A percentile compares a stretch with the other conserved stretches of the same genome.
phyloP scores from a whole-genome alignment of 148 eudicot species.

The Agrostemma githago region DNA sequence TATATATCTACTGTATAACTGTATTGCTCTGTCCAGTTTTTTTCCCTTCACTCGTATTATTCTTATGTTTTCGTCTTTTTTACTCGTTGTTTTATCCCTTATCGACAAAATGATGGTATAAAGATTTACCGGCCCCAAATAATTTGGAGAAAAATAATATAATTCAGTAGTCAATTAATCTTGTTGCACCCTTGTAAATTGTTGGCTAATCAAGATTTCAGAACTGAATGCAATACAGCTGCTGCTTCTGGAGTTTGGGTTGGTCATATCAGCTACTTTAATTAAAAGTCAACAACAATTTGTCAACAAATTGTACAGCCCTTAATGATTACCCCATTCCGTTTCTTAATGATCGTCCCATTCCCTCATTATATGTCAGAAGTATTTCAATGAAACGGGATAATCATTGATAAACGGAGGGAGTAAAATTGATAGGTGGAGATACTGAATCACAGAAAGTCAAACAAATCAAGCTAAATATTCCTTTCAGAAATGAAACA shows the following conservation, averaged over 20 bases:
- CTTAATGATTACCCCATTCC: background rate
- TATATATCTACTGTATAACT: no score
- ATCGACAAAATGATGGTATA: background rate
- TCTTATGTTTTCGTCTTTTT: background rate
- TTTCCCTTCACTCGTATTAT: no score
- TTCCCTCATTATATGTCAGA: background rate
- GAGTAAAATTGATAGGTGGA: background rate
- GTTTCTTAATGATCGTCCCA: no score
- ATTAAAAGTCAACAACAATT: background rate
- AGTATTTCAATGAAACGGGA: no score
- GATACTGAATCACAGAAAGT: background rate
- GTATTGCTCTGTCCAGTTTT: background rate
- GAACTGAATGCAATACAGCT: conserved; percentile 5
- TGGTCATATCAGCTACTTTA: background rate
- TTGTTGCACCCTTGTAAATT: background rate
- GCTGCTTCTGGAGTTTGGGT: background rate
- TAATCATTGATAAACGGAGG: no score
- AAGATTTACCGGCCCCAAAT: background rate
- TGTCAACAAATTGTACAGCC: background rate
- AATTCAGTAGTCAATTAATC: background rate
- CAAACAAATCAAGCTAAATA: background rate
- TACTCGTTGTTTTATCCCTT: background rate
- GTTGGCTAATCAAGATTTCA: background rate
- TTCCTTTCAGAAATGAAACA: background rate
- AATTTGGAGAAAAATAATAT: background rate